Base-by-base conservation (phyloP, 768 basidiomycete genomes). In the Calocybe gangraenosa region DNA sequence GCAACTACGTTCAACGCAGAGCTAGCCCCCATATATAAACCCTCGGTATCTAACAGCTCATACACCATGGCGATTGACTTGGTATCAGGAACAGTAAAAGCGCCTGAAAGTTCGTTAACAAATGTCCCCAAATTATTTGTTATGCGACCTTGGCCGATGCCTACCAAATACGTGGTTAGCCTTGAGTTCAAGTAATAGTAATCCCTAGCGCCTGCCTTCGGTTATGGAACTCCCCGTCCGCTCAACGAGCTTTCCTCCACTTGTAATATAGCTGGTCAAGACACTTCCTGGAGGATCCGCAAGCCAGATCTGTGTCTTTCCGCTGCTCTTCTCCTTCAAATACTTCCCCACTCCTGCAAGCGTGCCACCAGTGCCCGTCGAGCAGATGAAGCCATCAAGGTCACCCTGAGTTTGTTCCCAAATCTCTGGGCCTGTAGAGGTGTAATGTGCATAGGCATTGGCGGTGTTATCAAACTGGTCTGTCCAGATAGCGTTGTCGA, bases 231-330 rank as follows among this genome's bases (percentile, higher is more conserved):
- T 82, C n/a, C 92, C 92, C 21, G 65, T 68, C 49, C 93, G 70
- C 57, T 95, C 92, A 14, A 67, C 63, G 42, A 92, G 67, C 62
- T 82, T 82, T 17, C 88, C 84, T 0, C 92, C 93, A 48, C 82
- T 90, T 32, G 73, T 76, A 36, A 98, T 61, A 57, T 91, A 90
- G 60, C 87, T 80, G 50, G 87, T 79, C 56, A 99, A 68, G 41
- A 96, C 91, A 60, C 90, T 92, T 32, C 96, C 96, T 0, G 96
- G 96, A 11, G 96, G 96, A 58, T 99, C 96, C 11, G 96, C 96
- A 23, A 99, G 69, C 90, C 90, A 98, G 42, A 89, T 75, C 66
- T 98, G 87, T 8, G 84, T 80, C 61, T 79, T 85, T 7, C 86
- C 88, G 0, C 53, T 59, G 51, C 84, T 89, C 68, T 78, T 82